These are phyloP conservation scores for Penicillium rolfsii DNA, from an alignment of 2,329 filamentous ascomycete species.

Conservation along the genomic window DNA sequence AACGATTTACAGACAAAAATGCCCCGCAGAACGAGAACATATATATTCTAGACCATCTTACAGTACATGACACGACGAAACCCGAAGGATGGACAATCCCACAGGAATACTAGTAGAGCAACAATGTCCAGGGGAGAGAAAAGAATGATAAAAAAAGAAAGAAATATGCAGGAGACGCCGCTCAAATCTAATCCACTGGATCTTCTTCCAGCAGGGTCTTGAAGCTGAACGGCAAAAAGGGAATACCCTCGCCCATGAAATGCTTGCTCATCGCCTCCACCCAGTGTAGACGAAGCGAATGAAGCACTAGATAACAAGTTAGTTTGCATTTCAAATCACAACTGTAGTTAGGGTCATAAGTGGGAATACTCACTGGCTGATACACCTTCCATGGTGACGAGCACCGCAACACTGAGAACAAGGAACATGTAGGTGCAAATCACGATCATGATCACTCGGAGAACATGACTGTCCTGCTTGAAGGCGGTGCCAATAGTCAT, in stretches of 20 bases:
- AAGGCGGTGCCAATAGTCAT: slow-evolving; percentile 90
- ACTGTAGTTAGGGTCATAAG: background rate
- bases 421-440: slow-evolving; percentile 89
- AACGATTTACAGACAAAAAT: background rate
- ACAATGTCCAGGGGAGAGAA: slow-evolving; percentile 16
- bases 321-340: background rate
- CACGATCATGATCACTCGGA: slow-evolving; percentile 80
- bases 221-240: slow-evolving; percentile 90
- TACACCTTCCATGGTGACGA: slow-evolving; percentile 95
- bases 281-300: slow-evolving; percentile 89
- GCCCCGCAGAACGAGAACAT: slow-evolving; percentile 1
- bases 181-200: slow-evolving; percentile 46
- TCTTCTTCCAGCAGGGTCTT: slow-evolving; percentile 82
- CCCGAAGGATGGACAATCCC: slow-evolving; percentile 22
- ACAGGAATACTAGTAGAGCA: slow-evolving; percentile 22
- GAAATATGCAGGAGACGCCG: slow-evolving; percentile 5
- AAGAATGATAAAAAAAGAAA: slow-evolving; percentile 10
- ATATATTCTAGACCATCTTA: slow-evolving; percentile 26
- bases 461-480: slow-evolving; percentile 60
- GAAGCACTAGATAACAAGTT: slow-evolving; percentile 63
- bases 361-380: slow-evolving; percentile 63
- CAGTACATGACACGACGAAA: slow-evolving; percentile 23
- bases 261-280: slow-evolving; percentile 98
- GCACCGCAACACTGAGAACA: slow-evolving; percentile 73
- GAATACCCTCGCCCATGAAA: slow-evolving; percentile 85